Percentiles rank a stretch among this genome's conserved stretches.
Evolutionary conservation across 768 basidiomycete genomes (phyloP).

Genomic region (Leccinum rimulosum): DNA sequence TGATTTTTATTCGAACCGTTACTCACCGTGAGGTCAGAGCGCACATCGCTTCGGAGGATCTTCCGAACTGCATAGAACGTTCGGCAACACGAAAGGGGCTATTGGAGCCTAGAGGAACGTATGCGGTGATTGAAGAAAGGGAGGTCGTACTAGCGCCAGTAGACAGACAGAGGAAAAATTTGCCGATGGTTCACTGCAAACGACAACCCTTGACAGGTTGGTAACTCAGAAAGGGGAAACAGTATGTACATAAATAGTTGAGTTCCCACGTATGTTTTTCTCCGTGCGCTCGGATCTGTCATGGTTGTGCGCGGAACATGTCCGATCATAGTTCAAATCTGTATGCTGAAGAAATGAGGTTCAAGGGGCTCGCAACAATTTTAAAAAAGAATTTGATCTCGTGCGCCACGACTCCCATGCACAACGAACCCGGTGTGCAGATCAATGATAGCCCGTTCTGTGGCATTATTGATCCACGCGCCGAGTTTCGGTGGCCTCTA

Average conservation of each 20-base stretch:
- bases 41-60: background rate
- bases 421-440: background rate
- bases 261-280: background rate
- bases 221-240: background rate
- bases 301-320: too few relatives aligned
- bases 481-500: background rate
- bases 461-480: background rate
- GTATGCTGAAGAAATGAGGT: background rate
- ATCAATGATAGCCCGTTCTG: background rate
- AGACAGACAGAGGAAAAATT: background rate
- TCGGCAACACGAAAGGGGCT: background rate
- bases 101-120: background rate
- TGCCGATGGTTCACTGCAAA: background rate
- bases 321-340: too few relatives aligned
- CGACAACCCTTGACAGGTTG: background rate
- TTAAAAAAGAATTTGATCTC: background rate
- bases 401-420: background rate
- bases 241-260: background rate
- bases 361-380: background rate
- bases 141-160: background rate
- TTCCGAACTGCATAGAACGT: background rate
- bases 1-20: background rate
- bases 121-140: background rate
- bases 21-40: background rate
- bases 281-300: background rate